Base-by-base conservation (phyloP, 306 rosid species). In the Nissolia schottii region DNA sequence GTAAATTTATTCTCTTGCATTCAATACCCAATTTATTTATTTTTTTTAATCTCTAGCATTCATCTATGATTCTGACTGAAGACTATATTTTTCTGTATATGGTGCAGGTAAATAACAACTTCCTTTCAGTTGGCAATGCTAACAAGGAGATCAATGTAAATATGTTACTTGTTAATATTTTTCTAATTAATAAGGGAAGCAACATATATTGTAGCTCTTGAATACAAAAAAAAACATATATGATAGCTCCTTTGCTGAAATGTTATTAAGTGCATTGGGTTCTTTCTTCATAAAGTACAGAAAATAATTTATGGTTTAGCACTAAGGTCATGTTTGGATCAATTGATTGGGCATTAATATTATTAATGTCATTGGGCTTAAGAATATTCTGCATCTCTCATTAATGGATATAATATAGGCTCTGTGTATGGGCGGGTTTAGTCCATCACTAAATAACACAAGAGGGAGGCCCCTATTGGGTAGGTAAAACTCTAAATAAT, bases 101-200 rank as follows among this genome's bases (percentile, higher is more conserved):
- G 80, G 64, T 83, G 90, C 91, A 91, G 98, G 98, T 89, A 86
- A 94, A 94, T 86, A 94, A 94, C 83, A 94, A 94, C 87, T 89
- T 94, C 73, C 91, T 94, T 79, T 91, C 98, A 41, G 97, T 82
- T 77, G 98, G 98, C 79, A 94, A 91, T 60, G 92, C 87, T 80
- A 87, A 91, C 80, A 94, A 75, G 85, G 97, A 89, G 89, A 80
- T 94, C 66, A 86, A 86, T 80, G 98, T 94, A 91, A 84, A 35
- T 57, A 32, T 78, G 31, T 54, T 45, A 15, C 71, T 66, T 62
- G 13, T 74, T 76, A 73, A 51, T 31, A 5, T 50, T 50, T 25
- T 46, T 34, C 19, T 63, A 20, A 1, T 27, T 46, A 9, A 54
- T 3, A 15, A 54, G 56, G 35, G 73, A 51, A 82, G 50, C 43